Evolutionary conservation across 108 stramenopile species (phyloP).

Genomic region (Pseudonitzschia multiseries): DNA sequence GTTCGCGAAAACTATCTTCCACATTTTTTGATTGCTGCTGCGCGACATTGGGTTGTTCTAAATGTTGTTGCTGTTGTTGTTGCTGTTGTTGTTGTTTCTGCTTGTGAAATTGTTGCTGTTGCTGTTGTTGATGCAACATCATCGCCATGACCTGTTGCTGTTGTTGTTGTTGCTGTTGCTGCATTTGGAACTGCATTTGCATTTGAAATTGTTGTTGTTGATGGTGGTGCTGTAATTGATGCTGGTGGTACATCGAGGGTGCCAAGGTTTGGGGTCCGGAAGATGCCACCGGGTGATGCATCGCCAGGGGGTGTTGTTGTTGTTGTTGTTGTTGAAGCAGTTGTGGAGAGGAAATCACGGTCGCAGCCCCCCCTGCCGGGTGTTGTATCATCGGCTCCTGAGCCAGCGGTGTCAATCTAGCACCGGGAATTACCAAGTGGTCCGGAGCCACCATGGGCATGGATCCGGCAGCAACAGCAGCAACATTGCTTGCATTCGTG

Average conservation of each 20-base stretch:
- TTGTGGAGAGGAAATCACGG: background rate
- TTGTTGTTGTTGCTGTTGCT: slow-evolving; percentile 8
- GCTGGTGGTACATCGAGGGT: background rate
- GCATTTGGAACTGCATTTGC: slow-evolving; percentile 1
- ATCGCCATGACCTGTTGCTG: slow-evolving; percentile 17
- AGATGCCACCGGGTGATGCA: background rate
- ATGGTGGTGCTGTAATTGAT: background rate
- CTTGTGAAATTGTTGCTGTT: slow-evolving; percentile 18
- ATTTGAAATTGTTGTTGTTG: slow-evolving; percentile 16
- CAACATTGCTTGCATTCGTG: background rate
- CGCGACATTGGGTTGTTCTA: slow-evolving; percentile 12
- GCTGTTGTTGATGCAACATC: slow-evolving; percentile 21
- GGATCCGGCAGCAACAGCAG: background rate
- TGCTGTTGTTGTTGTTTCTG: slow-evolving; percentile 50
- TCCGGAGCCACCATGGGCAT: slow-evolving; percentile 58
- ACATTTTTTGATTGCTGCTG: slow-evolving; percentile 32
- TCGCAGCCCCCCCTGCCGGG: too few relatives aligned
- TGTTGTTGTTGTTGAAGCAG: slow-evolving; percentile 15
- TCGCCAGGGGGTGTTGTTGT: background rate
- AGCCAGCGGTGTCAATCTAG: background rate
- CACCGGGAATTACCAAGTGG: slow-evolving; percentile 27
- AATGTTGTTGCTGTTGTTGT: slow-evolving; percentile 64
- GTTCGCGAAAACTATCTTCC: slow-evolving; percentile 18
- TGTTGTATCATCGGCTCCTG: background rate
- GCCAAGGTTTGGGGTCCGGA: background rate